phyloP scores from a whole-genome alignment of 83 land plant species.

The Thuja plicata region DNA sequence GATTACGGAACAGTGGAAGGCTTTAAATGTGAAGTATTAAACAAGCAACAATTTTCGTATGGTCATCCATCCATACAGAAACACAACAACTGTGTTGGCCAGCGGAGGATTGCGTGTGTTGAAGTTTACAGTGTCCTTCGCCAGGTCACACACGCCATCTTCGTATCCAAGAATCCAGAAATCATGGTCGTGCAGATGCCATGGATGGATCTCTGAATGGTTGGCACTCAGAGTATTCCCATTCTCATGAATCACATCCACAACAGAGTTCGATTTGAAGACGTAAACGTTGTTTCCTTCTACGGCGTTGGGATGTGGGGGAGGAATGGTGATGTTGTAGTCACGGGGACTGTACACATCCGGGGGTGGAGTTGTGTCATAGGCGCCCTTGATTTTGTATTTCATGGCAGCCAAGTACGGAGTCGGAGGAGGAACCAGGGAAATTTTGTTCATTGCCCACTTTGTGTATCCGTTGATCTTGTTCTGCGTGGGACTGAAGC shows the following conservation, averaged over 20 bases:
- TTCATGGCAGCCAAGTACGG: conserved; percentile 68
- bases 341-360: conserved; percentile 32
- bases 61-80: conserved; percentile 85
- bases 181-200: no score
- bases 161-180: no score
- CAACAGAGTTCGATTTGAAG: conserved; percentile 53
- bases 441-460: conserved; percentile 86
- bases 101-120: conserved; percentile 67
- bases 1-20: conserved; percentile 92
- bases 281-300: conserved; percentile 51
- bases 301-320: conserved; percentile 51
- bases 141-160: conserved; percentile 48
- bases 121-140: conserved; percentile 31
- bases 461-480: no score
- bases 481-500: conserved; percentile 23
- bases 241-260: conserved; percentile 82
- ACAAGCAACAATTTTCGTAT: no score
- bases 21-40: conserved; percentile 78
- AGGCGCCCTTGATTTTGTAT: conserved; percentile 24
- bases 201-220: no score
- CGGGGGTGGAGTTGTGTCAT: conserved; percentile 37
- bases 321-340: conserved; percentile 50
- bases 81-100: conserved; percentile 78
- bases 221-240: conserved; percentile 51
- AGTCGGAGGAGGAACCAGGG: no score